Evolutionary conservation across 306 rosid genomes (phyloP).

Genomic region (Lotus japonicus): DNA sequence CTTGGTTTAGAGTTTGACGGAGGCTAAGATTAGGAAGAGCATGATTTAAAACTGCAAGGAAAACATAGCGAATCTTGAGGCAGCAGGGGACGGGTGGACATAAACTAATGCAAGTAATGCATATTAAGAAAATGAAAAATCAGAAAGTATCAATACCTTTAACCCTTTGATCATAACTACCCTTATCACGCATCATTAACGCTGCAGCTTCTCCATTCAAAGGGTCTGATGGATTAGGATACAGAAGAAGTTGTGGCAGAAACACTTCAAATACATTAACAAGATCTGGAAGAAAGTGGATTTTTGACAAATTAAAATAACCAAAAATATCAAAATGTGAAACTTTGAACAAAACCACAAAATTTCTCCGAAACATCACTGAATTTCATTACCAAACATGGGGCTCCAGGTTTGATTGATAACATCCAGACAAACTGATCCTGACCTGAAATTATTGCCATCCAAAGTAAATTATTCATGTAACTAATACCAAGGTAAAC

Average conservation of each 20-base stretch:
- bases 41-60: not conserved
- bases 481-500: not conserved
- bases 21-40: not conserved
- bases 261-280: slow-evolving; percentile 48
- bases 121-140: not conserved
- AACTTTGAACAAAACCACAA: not conserved
- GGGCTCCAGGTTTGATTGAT: slow-evolving; percentile 55
- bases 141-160: slow-evolving; percentile 28
- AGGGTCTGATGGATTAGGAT: slow-evolving; percentile 49
- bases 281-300: slow-evolving; percentile 30
- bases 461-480: not conserved
- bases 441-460: slow-evolving; percentile 35
- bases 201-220: slow-evolving; percentile 51
- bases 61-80: not conserved
- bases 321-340: not conserved
- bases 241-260: slow-evolving; percentile 47
- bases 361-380: not conserved
- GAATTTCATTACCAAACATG: slow-evolving; percentile 38
- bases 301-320: slow-evolving; percentile 17
- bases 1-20: not conserved
- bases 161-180: slow-evolving; percentile 35
- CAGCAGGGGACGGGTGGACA: not conserved
- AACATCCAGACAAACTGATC: slow-evolving; percentile 47
- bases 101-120: not conserved
- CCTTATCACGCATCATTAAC: slow-evolving; percentile 41